phyloP scores from a whole-genome alignment of 441 rosid genomes.

The Capsella rubella region DNA sequence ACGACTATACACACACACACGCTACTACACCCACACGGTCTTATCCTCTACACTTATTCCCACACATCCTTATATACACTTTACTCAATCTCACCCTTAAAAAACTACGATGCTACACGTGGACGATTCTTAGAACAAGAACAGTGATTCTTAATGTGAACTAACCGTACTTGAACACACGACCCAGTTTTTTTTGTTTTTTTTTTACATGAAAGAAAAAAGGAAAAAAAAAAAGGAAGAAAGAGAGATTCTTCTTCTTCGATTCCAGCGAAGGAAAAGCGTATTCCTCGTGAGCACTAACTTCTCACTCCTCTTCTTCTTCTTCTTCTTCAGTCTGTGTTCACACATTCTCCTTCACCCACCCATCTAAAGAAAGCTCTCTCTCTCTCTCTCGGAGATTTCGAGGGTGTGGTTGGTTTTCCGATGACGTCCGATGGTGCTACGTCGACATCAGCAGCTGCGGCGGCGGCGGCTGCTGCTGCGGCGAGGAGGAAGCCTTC shows the following conservation, averaged over 20 bases:
- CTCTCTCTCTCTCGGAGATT: neutral
- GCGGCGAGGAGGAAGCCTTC: slow-evolving; percentile 93
- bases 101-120: neutral
- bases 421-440: slow-evolving; percentile 93
- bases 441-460: slow-evolving; percentile 73
- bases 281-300: slow-evolving; percentile 68
- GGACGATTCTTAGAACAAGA: neutral
- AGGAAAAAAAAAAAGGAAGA: too few relatives aligned
- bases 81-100: slow-evolving; percentile 25
- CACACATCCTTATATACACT: neutral
- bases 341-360: slow-evolving; percentile 39
- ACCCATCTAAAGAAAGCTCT: slow-evolving; percentile 1
- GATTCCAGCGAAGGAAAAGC: slow-evolving; percentile 59
- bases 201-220: neutral
- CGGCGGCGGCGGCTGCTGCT: slow-evolving; percentile 67
- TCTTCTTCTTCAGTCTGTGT: slow-evolving; percentile 15
- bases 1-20: slow-evolving; percentile 17
- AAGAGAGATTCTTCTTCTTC: slow-evolving; percentile 54
- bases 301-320: slow-evolving; percentile 36
- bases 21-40: too few relatives aligned
- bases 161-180: slow-evolving; percentile 32
- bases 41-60: slow-evolving; percentile 25
- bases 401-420: neutral
- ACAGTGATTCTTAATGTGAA: slow-evolving; percentile 11
- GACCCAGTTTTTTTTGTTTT: neutral